Evolutionary conservation across 148 eudicot species (phyloP).

Genomic region (Dysphania ambrosioides): DNA sequence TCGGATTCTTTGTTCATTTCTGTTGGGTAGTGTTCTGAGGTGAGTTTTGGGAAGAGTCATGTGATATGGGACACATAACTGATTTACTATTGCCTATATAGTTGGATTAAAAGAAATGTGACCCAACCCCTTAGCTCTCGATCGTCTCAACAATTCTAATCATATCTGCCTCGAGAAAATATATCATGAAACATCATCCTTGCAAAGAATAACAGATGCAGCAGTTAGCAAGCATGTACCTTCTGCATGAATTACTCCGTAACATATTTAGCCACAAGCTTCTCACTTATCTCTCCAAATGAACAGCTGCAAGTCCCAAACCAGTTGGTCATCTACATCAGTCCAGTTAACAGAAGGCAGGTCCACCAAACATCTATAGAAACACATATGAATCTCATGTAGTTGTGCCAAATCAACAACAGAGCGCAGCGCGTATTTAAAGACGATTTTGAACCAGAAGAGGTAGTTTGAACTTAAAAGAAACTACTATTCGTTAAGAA

Average conservation of each 20-base stretch:
- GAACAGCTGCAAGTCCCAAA: conserved; percentile 94
- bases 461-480: background rate
- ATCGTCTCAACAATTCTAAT: conserved; percentile 23
- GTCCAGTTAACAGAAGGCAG: conserved; percentile 93
- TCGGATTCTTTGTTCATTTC: conserved; percentile 17
- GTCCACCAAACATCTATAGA: conserved; percentile 63
- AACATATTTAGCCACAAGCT: conserved; percentile 68
- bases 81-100: background rate
- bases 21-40: conserved; percentile 16
- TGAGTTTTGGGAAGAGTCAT: conserved; percentile 10
- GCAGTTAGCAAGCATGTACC: conserved; percentile 62
- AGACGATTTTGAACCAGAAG: no score
- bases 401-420: background rate
- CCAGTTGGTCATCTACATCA: conserved; percentile 93
- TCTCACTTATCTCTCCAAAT: conserved; percentile 85
- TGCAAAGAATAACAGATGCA: conserved; percentile 56
- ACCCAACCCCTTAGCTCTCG: conserved; percentile 11
- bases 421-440: background rate
- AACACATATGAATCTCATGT: background rate
- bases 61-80: background rate
- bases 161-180: conserved; percentile 21
- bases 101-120: conserved; percentile 8
- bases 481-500: background rate
- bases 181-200: conserved; percentile 57
- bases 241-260: conserved; percentile 46